Percentiles rank a stretch among this genome's conserved stretches.
These are phyloP conservation scores for Sporothrix dimorphospora DNA, from an alignment of 2,329 filamentous ascomycete genomes.

Conservation along the genomic window DNA sequence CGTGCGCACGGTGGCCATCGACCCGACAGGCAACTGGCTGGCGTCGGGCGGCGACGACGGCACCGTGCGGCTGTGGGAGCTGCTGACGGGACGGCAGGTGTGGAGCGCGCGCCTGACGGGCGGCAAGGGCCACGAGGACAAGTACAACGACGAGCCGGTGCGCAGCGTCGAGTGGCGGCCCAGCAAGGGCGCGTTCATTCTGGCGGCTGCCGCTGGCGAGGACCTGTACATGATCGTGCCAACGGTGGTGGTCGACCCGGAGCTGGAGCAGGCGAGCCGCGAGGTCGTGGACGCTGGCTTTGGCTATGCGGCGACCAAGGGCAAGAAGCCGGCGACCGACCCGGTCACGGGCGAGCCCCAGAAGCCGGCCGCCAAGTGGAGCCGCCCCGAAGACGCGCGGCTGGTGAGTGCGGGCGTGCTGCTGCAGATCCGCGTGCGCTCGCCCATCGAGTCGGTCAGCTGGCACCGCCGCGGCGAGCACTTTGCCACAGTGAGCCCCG, in stretches of 20 bases:
- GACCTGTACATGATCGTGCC: constrained; percentile 84
- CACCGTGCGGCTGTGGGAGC: constrained; percentile 86
- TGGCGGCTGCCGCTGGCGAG: constrained; percentile 84
- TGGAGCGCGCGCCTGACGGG: constrained; percentile 81
- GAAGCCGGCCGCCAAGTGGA: constrained; percentile 79
- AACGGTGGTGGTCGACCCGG: constrained; percentile 65
- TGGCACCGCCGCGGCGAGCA: constrained; percentile 97
- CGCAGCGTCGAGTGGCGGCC: constrained; percentile 90
- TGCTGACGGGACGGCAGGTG: constrained; percentile 81
- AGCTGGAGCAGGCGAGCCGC: constrained; percentile 72
- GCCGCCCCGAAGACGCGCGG: constrained; percentile 71
- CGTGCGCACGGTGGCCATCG: constrained; percentile 81
- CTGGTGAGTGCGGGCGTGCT: constrained; percentile 79
- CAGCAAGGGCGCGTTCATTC: constrained; percentile 74
- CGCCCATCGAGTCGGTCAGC: constrained; percentile 81
- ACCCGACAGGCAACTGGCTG: constrained; percentile 82
- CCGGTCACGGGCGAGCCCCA: constrained; percentile 75
- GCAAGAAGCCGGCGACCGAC: constrained; percentile 55
- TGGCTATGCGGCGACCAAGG: constrained; percentile 78
- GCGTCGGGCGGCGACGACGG: constrained; percentile 95
- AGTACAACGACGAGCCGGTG: constrained; percentile 67
- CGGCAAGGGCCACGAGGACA: constrained; percentile 47
- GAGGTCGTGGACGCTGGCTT: constrained; percentile 86
- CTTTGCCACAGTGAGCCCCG: constrained; percentile 86
- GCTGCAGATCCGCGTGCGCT: constrained; percentile 77